Conservation (phyloP, 768 basidiomycete genomes). For the Daedalea quercina region DNA sequence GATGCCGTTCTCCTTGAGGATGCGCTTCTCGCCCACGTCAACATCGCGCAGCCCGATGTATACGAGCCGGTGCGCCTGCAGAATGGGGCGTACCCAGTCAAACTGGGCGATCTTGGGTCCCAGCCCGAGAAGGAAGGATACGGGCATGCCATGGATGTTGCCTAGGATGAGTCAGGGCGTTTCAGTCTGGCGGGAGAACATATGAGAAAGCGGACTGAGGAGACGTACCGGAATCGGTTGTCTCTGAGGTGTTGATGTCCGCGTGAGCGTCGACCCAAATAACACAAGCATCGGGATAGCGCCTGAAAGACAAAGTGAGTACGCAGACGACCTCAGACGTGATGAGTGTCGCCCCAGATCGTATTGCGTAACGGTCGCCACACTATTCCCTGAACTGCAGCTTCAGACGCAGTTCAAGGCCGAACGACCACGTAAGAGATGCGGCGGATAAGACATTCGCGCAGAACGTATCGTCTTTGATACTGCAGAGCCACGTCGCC, state of each 20-base stretch:
- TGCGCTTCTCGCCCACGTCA: slow-evolving; percentile 81
- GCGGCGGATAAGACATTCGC: too few relatives aligned
- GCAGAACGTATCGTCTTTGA: too few relatives aligned
- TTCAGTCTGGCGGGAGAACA: too few relatives aligned
- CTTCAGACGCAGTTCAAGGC: too few relatives aligned
- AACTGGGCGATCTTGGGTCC: slow-evolving; percentile 35
- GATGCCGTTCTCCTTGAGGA: slow-evolving; percentile 82
- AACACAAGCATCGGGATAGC: slow-evolving; percentile 76
- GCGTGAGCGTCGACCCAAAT: slow-evolving; percentile 98
- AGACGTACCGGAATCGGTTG: slow-evolving; percentile 61
- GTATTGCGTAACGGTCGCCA: too few relatives aligned
- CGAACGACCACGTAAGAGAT: too few relatives aligned
- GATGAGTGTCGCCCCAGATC: slow-evolving; percentile 96
- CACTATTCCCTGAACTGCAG: too few relatives aligned
- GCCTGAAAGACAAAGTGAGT: slow-evolving; percentile 29
- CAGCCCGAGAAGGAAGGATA: slow-evolving; percentile 79
- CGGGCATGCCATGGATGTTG: slow-evolving; percentile 97
- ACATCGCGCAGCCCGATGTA: slow-evolving; percentile 97
- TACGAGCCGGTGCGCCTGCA: slow-evolving; percentile 75
- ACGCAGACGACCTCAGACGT: slow-evolving; percentile 43
- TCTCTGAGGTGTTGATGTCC: slow-evolving; percentile 88
- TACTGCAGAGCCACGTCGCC: too few relatives aligned
- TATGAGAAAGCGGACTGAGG: neutral
- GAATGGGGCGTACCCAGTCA: slow-evolving; percentile 54
- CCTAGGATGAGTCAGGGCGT: slow-evolving; percentile 35